A percentile compares a stretch with the other conserved stretches of the same genome.
phyloP scores from a whole-genome alignment of 1,139 yeast genomes.

The Sugiyamaella xylanicola region DNA sequence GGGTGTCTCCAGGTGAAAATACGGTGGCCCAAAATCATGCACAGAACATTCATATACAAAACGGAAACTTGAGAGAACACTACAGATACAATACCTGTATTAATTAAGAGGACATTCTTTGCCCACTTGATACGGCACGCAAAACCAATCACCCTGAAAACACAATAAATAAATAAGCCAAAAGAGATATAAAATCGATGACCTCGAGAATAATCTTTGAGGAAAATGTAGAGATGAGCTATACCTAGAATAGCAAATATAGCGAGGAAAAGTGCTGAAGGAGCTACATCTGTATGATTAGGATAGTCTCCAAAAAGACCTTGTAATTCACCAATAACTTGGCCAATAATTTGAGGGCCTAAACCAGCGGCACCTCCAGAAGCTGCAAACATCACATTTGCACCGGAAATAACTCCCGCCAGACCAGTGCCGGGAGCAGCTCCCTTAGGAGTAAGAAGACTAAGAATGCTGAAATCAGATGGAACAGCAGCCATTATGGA shows the following conservation, averaged over 20 bases:
- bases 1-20: conserved; percentile 85
- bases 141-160: conserved; percentile 61
- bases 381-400: conserved; percentile 39
- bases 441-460: conserved; percentile 35
- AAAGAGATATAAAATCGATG: conserved; percentile 64
- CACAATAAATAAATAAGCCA: conserved; percentile 57
- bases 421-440: conserved; percentile 51
- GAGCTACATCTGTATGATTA: conserved; percentile 56
- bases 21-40: conserved; percentile 72
- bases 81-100: conserved; percentile 60
- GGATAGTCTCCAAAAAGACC: conserved; percentile 73
- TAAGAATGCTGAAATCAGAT: conserved; percentile 9
- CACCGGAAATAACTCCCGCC: conserved; percentile 36
- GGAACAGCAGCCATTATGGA: background rate
- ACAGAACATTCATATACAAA: conserved; percentile 49
- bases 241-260: conserved; percentile 54
- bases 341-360: conserved; percentile 38
- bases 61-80: conserved; percentile 56
- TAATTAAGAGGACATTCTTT: conserved; percentile 48
- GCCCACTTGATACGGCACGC: conserved; percentile 65
- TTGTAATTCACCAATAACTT: conserved; percentile 46
- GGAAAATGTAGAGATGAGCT: conserved; percentile 54
- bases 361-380: conserved; percentile 38
- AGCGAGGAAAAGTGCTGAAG: conserved; percentile 60
- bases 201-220: conserved; percentile 57